Conservation (phyloP, 192 early-diverging fungal species). For the Backusella psychrophila region DNA sequence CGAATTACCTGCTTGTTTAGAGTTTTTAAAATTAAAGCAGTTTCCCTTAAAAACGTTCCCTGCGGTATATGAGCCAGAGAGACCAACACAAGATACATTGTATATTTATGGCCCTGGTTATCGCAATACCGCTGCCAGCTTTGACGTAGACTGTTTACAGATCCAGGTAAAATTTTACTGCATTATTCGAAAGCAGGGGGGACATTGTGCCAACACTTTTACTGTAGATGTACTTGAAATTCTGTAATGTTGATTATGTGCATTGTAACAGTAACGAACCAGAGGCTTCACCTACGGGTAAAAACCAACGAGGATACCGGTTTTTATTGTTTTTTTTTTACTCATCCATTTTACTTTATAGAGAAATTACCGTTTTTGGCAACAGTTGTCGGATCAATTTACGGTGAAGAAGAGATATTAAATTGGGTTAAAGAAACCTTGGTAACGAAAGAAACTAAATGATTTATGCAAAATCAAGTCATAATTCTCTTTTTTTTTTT, state of each 20-base stretch:
- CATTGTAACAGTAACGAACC: constrained; percentile 47
- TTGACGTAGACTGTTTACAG: constrained; percentile 52
- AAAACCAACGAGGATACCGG: not conserved
- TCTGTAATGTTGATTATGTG: constrained; percentile 45
- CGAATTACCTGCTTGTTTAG: constrained; percentile 26
- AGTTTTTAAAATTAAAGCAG: constrained; percentile 31
- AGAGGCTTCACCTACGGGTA: constrained; percentile 56
- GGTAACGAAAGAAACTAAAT: constrained; percentile 22
- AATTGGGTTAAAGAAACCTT: constrained; percentile 43
- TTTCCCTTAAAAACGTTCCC: constrained; percentile 45
- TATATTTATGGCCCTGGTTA: constrained; percentile 53
- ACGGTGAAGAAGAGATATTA: constrained; percentile 45
- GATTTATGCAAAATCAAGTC: not conserved
- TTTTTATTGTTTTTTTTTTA: not conserved
- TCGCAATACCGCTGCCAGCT: constrained; percentile 35
- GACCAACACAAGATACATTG: constrained; percentile 34
- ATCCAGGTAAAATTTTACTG: constrained; percentile 39
- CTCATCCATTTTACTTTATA: constrained; percentile 16
- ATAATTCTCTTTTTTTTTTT: not conserved
- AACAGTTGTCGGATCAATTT: constrained; percentile 39
- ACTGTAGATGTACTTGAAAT: constrained; percentile 48
- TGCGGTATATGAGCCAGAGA: constrained; percentile 28
- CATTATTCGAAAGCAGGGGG: not conserved
- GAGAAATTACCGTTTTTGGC: constrained; percentile 56
- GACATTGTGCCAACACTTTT: not conserved